Evolutionary conservation across 768 basidiomycete species (phyloP).

Genomic region (Nidularia pulvinata): DNA sequence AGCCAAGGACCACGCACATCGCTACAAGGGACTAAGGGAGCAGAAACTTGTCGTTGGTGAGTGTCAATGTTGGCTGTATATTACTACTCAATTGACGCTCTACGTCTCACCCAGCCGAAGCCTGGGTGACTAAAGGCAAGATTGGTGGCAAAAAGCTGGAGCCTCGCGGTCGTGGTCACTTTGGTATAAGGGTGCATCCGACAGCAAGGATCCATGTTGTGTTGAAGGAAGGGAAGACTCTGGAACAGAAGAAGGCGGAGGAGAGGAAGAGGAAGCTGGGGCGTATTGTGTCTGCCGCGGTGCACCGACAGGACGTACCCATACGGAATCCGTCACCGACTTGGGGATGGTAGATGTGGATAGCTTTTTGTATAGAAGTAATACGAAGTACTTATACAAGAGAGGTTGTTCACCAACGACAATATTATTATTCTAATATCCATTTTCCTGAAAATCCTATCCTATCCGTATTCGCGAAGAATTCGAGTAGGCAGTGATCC

Average conservation of each 20-base stretch:
- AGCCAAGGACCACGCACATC: constrained; percentile 82
- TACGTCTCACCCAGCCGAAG: constrained; percentile 58
- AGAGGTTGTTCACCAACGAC: constrained; percentile 3
- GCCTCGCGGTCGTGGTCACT: constrained; percentile 80
- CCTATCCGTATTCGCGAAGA: neutral
- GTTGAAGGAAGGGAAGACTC: constrained; percentile 79
- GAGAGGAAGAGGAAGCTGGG: constrained; percentile 68
- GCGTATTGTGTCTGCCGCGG: constrained; percentile 78
- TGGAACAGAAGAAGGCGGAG: constrained; percentile 63
- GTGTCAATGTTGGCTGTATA: constrained; percentile 24
- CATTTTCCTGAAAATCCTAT: neutral
- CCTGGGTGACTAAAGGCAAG: constrained; percentile 92
- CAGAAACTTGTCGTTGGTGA: constrained; percentile 80
- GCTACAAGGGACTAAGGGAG: constrained; percentile 73
- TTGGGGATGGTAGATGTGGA: constrained; percentile 73
- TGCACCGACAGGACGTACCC: constrained; percentile 79
- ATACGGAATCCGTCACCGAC: constrained; percentile 69
- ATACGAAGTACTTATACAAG: too few species aligned
- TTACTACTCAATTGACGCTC: neutral
- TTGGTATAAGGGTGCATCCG: constrained; percentile 76
- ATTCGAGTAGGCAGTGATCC: constrained; percentile 1
- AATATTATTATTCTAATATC: neutral
- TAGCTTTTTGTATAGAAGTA: too few species aligned
- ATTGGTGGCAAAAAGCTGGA: constrained; percentile 67
- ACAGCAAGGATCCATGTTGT: constrained; percentile 76